Evolutionary conservation across 345 rosid genomes (phyloP).

Genomic region (Carallia pectinifolia): DNA sequence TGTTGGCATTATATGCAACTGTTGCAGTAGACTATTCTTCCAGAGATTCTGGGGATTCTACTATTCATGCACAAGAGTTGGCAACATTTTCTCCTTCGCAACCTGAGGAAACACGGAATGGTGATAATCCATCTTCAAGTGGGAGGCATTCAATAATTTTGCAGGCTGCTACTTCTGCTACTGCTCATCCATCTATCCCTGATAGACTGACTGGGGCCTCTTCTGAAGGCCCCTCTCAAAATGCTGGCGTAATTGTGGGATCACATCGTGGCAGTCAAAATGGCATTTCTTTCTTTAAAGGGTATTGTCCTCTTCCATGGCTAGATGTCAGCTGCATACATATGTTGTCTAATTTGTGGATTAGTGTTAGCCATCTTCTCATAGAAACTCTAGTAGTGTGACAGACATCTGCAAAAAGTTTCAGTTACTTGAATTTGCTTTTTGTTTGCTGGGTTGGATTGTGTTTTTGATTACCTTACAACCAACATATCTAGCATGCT

Average conservation of each 20-base stretch:
- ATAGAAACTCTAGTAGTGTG: too few relatives aligned
- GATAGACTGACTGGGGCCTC: constrained; percentile 32
- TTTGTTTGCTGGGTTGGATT: not conserved
- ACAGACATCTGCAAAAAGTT: not conserved
- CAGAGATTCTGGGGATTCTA: constrained; percentile 43
- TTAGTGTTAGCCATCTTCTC: not conserved
- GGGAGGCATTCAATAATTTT: constrained; percentile 40
- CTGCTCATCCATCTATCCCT: constrained; percentile 26
- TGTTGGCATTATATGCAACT: not conserved
- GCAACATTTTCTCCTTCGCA: constrained; percentile 42
- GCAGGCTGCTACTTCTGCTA: constrained; percentile 49
- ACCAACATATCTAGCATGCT: too few relatives aligned
- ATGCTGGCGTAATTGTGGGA: constrained; percentile 41
- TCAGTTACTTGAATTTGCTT: not conserved
- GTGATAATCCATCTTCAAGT: constrained; percentile 34
- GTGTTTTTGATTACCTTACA: not conserved
- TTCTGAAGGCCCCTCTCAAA: constrained; percentile 37
- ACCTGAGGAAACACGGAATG: constrained; percentile 29
- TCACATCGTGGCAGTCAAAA: constrained; percentile 39
- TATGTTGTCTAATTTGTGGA: not conserved
- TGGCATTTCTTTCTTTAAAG: constrained; percentile 77
- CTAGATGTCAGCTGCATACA: constrained; percentile 14
- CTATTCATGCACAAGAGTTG: constrained; percentile 51
- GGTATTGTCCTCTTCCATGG: constrained; percentile 43
- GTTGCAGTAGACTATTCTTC: constrained; percentile 53